These are phyloP conservation scores for Penicillium rolfsii DNA, from an alignment of 2,329 filamentous ascomycete species.

Conservation along the genomic window DNA sequence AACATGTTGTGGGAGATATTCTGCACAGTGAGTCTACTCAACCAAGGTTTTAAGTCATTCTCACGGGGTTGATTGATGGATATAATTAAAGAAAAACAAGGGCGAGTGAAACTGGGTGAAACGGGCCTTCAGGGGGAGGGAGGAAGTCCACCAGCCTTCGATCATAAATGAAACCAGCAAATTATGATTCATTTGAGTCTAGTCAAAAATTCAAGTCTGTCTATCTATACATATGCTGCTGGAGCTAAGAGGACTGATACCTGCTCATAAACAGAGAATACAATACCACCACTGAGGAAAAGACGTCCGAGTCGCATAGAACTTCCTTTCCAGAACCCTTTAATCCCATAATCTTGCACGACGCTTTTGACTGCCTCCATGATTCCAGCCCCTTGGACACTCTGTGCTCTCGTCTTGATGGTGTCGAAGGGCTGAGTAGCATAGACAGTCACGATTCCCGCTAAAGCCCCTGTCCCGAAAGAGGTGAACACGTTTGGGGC, in stretches of 20 bases:
- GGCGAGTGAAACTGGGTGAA: too few relatives aligned
- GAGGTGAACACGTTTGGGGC: constrained; percentile 57
- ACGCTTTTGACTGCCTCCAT: constrained; percentile 60
- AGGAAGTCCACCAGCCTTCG: too few relatives aligned
- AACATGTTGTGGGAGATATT: too few relatives aligned
- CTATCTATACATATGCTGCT: not conserved
- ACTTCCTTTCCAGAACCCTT: constrained; percentile 68
- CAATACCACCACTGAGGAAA: constrained; percentile 67
- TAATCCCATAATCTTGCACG: constrained; percentile 60
- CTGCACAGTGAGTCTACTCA: too few relatives aligned
- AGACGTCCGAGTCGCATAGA: constrained; percentile 68
- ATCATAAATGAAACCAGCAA: not conserved
- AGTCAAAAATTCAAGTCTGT: not conserved
- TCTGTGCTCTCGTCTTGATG: constrained; percentile 64
- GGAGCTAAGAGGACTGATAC: constrained; percentile 54
- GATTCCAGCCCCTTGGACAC: constrained; percentile 60
- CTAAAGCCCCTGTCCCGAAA: constrained; percentile 64
- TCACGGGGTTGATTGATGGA: too few relatives aligned
- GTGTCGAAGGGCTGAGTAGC: constrained; percentile 35
- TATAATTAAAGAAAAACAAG: too few relatives aligned
- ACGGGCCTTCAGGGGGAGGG: too few relatives aligned
- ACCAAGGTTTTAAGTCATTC: too few relatives aligned
- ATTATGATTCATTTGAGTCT: not conserved
- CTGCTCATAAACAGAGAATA: constrained; percentile 66
- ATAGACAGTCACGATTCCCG: constrained; percentile 58